Evolutionary conservation across 768 basidiomycete genomes (phyloP).

Genomic region (Arthromyces matolae): DNA sequence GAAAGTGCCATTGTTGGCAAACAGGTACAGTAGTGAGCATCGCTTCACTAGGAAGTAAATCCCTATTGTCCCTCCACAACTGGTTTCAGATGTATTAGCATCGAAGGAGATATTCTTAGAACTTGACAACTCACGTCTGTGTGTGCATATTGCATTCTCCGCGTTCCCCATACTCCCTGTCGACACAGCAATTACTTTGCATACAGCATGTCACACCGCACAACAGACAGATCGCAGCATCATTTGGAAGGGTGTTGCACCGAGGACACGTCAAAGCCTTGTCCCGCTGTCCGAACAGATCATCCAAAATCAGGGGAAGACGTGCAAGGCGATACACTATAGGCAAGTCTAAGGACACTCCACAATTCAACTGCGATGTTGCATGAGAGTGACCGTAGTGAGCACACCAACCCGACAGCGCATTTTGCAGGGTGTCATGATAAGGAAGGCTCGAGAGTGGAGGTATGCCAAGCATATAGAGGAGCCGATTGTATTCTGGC

Average conservation of each 20-base stretch:
- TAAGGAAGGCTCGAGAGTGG: constrained; percentile 73
- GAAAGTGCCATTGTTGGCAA: constrained; percentile 87
- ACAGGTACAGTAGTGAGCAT: constrained; percentile 85
- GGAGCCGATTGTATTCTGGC: constrained; percentile 74
- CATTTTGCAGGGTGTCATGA: constrained; percentile 85
- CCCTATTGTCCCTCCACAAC: constrained; percentile 88
- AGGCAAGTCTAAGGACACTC: constrained; percentile 79
- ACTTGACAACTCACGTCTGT: constrained; percentile 66
- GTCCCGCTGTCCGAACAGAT: constrained; percentile 72
- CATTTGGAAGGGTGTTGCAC: constrained; percentile 76
- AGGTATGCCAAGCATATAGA: constrained; percentile 75
- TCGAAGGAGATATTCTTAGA: not conserved
- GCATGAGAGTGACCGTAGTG: constrained; percentile 84
- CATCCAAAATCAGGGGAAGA: constrained; percentile 80
- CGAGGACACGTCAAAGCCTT: constrained; percentile 69
- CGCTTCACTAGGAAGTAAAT: constrained; percentile 91
- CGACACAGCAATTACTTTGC: constrained; percentile 89
- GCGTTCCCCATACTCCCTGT: constrained; percentile 54
- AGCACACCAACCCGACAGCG: constrained; percentile 86
- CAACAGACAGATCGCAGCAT: constrained; percentile 87
- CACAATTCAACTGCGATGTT: constrained; percentile 74
- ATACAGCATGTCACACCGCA: constrained; percentile 88
- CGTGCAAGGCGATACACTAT: constrained; percentile 77
- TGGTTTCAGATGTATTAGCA: too few species aligned
- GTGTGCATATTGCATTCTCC: constrained; percentile 97